Evolutionary conservation across 805 yeast species (phyloP), one percentile per base, ranked within the genome.

Genomic region (Teunomyces aglyptinius): DNA sequence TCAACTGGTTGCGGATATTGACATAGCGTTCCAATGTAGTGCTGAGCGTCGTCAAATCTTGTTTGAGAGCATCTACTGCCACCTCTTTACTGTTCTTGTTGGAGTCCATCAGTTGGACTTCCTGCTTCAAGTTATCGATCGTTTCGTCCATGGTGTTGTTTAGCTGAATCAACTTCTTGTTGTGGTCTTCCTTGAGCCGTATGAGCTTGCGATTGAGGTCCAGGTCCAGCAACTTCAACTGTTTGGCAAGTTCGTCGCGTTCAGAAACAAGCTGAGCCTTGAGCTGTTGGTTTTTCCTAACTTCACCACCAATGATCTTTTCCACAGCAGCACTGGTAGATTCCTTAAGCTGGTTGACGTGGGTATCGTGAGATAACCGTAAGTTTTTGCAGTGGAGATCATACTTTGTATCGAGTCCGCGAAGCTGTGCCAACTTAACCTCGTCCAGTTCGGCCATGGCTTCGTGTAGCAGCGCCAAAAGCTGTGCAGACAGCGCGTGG

Each of bases 291-390:
- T 62, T 58, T 33, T 63, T 56, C 15, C 55, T 55, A 4, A 67
- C 65, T 44, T 70, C 73, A 12, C 57, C 57, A 5, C 64, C 54
- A 28, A 75, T 65, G 5, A 75, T 49, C 1, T 55, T 46, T 34
- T 77, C 78, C 1, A 80, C 67, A 53, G 74, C 64, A 0, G 40
- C 48, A 1, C 60, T 51, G 10, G 62, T 57, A 5, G 44, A 48
- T 38, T 67, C 70, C 44, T 67, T 68, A 24, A 69, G 52, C 22
- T 60, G 55, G 38, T 62, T 59, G 16, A 56, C 49, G 4, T 56
- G 49, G n/a, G 59, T 41, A 12, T 61, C 62, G 43, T 52, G 67
- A 31, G 63, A 59, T 18, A 56, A 48, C 15, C 56, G 53, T 18
- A 66, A 47, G 6, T 45, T 42, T 27, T 49, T 50, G 38, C 38